These are phyloP conservation scores for Podila verticillata DNA, from an alignment of 192 early-diverging fungal species.

Conservation along the genomic window DNA sequence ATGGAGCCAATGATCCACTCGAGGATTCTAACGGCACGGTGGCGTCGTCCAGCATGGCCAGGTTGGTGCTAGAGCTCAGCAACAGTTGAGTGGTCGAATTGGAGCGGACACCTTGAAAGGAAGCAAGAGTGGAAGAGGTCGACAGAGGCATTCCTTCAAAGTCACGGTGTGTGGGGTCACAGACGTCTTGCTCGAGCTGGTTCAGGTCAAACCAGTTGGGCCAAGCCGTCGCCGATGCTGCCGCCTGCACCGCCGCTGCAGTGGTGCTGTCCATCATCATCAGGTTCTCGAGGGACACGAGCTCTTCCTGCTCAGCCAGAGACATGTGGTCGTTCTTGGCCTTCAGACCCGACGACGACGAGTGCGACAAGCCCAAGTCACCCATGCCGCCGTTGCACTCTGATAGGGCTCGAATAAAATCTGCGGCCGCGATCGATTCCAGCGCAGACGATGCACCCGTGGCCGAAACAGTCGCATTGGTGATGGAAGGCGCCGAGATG, in stretches of 20 bases:
- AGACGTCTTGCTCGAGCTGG: constrained; percentile 43
- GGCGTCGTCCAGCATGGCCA: constrained; percentile 30
- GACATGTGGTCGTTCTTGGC: background rate
- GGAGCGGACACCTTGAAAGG: constrained; percentile 6
- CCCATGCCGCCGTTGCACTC: constrained; percentile 30
- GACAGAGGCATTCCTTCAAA: constrained; percentile 12
- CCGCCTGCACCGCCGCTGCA: constrained; percentile 31
- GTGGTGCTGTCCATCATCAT: constrained; percentile 38
- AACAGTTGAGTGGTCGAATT: constrained; percentile 12
- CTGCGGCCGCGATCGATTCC: constrained; percentile 23
- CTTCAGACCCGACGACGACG: background rate
- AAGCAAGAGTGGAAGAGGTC: constrained; percentile 12
- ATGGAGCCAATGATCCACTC: background rate
- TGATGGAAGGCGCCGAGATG: constrained; percentile 20
- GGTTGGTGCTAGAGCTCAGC: constrained; percentile 36
- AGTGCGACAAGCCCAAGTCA: constrained; percentile 6
- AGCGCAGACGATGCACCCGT: background rate
- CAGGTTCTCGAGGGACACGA: constrained; percentile 33
- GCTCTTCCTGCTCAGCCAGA: constrained; percentile 3
- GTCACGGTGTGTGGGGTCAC: constrained; percentile 10
- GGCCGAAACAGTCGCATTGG: background rate
- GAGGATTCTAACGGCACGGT: background rate
- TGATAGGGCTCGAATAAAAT: constrained; percentile 41
- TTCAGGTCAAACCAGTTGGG: constrained; percentile 48
- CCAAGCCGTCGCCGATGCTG: constrained; percentile 28